Evolutionary conservation across 352 stramenopile genomes (phyloP), one percentile per base, ranked within the genome.

Genomic region (Phytophthora pisi): DNA sequence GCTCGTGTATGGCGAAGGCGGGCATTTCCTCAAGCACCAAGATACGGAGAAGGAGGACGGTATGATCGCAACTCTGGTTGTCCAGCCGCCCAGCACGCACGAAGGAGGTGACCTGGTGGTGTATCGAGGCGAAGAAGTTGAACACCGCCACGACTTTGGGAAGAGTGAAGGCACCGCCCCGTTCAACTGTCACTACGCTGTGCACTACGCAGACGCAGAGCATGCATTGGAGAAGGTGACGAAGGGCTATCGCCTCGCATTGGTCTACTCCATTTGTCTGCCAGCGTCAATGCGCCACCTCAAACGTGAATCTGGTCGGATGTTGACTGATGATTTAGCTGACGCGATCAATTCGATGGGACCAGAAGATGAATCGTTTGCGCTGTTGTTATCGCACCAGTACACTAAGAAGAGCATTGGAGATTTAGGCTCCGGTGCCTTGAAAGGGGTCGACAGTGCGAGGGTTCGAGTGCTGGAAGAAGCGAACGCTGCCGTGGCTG

Each of bases 31-130:
- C 2, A 70, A 70, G 20, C 77, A 89, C 53, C 70, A 78, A 42
- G 75, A 88, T 55, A 87, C 75, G 18, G 80, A 86, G 64, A 86
- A 87, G 42, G 65, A 89, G 46, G 65, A 65, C n/a, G 76, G 75
- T 10, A 85, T 84, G 78, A 76, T 85, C 42, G 78, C 73, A 1
- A 85, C 77, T 10, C 56, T 89, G 4, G 61, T 86, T 26, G 20
- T 89, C 1, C 66, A 82, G 24, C 40, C 76, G 1, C 75, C 80
- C 0, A 61, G 49, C 5, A 1, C 52, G 55, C 68, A 65, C 26
- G 45, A 68, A 53, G 68, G 66, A 23, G 61, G 66, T 2, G 60
- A 74, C 24, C 51, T 74, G 53, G 28, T 73, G 40, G 51, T 80
- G 0, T 66, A 70, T 51, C 18, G 13, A 24, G 26, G 45, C 20